A percentile compares a stretch with the other conserved stretches of the same genome.
Conservation (phyloP, 2,329 filamentous ascomycete genomes). For the Nemania serpens region DNA sequence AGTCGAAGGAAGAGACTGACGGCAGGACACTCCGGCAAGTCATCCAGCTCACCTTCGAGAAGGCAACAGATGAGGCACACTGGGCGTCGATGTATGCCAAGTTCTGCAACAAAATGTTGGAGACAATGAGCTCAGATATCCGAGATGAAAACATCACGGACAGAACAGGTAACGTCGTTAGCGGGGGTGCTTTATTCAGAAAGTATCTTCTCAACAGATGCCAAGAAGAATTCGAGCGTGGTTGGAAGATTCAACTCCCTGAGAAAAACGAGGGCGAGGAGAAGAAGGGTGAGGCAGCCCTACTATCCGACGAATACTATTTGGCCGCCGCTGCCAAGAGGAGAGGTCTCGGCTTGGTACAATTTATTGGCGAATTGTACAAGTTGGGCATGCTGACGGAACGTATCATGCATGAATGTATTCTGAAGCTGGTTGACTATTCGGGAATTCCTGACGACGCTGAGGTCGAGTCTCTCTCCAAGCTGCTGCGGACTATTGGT, state of each 20-base stretch:
- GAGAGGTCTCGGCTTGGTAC: conserved; percentile 94
- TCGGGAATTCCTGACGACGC: conserved; percentile 91
- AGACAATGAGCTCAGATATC: conserved; percentile 92
- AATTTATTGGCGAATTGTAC: conserved; percentile 99
- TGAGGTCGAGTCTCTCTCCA: conserved; percentile 93
- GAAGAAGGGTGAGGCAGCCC: conserved; percentile 69
- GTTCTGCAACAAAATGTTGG: conserved; percentile 97
- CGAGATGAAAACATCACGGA: conserved; percentile 94
- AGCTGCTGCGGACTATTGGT: conserved; percentile 90
- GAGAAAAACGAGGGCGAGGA: conserved; percentile 64
- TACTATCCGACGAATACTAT: conserved; percentile 98
- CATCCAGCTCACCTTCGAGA: conserved; percentile 98
- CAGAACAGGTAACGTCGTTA: conserved; percentile 84
- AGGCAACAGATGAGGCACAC: conserved; percentile 96
- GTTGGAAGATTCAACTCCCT: conserved; percentile 90
- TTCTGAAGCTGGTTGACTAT: conserved; percentile 95
- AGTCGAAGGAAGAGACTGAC: conserved; percentile 94
- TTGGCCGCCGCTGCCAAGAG: conserved; percentile 91
- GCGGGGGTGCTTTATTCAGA: conserved; percentile 91
- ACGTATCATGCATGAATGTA: conserved; percentile 99
- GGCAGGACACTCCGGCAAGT: conserved; percentile 95
- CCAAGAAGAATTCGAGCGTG: conserved; percentile 98
- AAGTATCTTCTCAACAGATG: conserved; percentile 99
- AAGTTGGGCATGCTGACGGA: conserved; percentile 98
- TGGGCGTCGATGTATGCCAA: conserved; percentile 99